A percentile compares a stretch with the other conserved stretches of the same genome.
These are phyloP conservation scores for Aspergillus sergii DNA, from an alignment of 2,329 filamentous ascomycete genomes.

Conservation along the genomic window DNA sequence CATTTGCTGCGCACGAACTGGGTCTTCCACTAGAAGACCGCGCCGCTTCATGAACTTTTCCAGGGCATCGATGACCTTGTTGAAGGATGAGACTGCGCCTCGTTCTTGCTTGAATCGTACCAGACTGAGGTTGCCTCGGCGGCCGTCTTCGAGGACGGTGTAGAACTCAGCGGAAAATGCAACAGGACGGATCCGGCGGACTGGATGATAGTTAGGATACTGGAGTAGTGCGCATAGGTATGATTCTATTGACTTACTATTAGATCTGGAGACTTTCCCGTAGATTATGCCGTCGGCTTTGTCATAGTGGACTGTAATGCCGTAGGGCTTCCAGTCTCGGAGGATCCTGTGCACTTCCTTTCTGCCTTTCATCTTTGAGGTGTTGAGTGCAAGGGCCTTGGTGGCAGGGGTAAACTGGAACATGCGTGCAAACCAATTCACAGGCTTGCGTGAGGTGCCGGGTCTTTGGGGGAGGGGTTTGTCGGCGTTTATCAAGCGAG, in stretches of 20 bases:
- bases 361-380: constrained; percentile 71
- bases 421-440: constrained; percentile 87
- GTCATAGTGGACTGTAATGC: constrained; percentile 80
- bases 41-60: constrained; percentile 67
- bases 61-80: constrained; percentile 77
- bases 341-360: constrained; percentile 76
- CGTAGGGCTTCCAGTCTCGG: constrained; percentile 77
- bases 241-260: constrained; percentile 63
- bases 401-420: constrained; percentile 86
- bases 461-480: constrained; percentile 19
- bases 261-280: constrained; percentile 72
- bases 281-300: constrained; percentile 78
- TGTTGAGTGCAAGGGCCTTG: constrained; percentile 72
- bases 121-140: constrained; percentile 74
- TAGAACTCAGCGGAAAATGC: constrained; percentile 85
- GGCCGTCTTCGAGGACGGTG: constrained; percentile 83
- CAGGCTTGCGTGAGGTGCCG: constrained; percentile 47
- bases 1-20: constrained; percentile 71
- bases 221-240: not conserved
- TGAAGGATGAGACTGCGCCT: constrained; percentile 88
- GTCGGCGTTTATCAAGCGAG: constrained; percentile 22
- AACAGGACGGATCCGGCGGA: constrained; percentile 82
- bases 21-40: constrained; percentile 69
- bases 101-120: constrained; percentile 85
- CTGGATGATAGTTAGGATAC: constrained; percentile 47